Evolutionary conservation across 192 early-diverging fungal genomes (phyloP).

Genomic region (Chytriomyces hyalinus): DNA sequence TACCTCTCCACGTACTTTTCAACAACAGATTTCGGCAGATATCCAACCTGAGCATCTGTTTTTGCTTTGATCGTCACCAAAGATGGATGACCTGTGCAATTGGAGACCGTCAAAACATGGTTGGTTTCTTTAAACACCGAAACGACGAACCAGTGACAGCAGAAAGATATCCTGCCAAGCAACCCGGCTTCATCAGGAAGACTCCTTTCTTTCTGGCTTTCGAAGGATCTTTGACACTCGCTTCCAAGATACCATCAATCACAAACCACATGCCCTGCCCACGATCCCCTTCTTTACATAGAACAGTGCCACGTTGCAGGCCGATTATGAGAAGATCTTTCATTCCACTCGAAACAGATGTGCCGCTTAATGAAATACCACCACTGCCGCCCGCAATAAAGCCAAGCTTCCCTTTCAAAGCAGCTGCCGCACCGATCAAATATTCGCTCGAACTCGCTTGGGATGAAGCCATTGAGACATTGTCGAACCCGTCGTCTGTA

Average conservation of each 20-base stretch:
- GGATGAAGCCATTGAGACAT: conserved; percentile 15
- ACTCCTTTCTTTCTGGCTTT: conserved; percentile 47
- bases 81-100: conserved; percentile 71
- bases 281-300: conserved; percentile 86
- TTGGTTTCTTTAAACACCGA: background rate
- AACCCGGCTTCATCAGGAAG: conserved; percentile 83
- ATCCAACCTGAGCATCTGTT: conserved; percentile 84
- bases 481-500: background rate
- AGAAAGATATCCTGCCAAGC: conserved; percentile 89
- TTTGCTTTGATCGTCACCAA: conserved; percentile 83
- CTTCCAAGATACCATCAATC: conserved; percentile 87
- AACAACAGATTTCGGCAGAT: conserved; percentile 79
- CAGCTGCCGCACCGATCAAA: too few species aligned
- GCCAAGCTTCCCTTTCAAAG: too few species aligned
- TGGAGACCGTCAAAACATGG: background rate
- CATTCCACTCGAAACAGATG: background rate
- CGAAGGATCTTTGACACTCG: conserved; percentile 53
- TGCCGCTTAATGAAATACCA: too few species aligned
- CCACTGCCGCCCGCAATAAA: too few species aligned
- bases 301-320: conserved; percentile 70
- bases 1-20: conserved; percentile 86
- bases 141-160: conserved; percentile 72
- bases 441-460: conserved; percentile 3
- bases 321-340: conserved; percentile 53
- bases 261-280: conserved; percentile 88